A percentile compares a stretch with the other conserved stretches of the same genome.
These are phyloP conservation scores for Colletotrichum sp. DNA, from an alignment of 2,329 filamentous ascomycete species.

Conservation along the genomic window DNA sequence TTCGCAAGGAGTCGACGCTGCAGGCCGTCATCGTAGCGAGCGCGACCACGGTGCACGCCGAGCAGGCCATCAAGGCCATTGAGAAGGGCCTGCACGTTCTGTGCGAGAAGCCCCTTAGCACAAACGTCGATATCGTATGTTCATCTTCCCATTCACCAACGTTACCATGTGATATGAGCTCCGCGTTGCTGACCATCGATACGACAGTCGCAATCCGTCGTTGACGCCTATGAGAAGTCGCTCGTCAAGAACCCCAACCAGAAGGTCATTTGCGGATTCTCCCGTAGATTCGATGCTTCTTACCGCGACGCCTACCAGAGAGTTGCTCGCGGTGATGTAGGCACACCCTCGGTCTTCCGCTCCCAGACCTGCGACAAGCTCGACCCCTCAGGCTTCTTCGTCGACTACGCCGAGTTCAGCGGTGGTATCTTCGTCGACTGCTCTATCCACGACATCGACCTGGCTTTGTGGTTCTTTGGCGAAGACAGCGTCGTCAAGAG, in stretches of 20 bases:
- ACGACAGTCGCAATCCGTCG: slow-evolving; percentile 60
- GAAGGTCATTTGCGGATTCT: slow-evolving; percentile 61
- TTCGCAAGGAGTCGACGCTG: slow-evolving; percentile 1
- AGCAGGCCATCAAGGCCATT: slow-evolving; percentile 62
- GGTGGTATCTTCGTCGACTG: slow-evolving; percentile 76
- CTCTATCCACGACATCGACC: slow-evolving; percentile 69
- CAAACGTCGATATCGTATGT: slow-evolving; percentile 62
- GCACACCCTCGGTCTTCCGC: slow-evolving; percentile 63
- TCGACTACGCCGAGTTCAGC: slow-evolving; percentile 67
- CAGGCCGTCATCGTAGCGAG: slow-evolving; percentile 46
- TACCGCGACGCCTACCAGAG: slow-evolving; percentile 65
- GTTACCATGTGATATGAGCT: neutral
- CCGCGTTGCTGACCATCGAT: neutral
- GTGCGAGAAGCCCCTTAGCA: slow-evolving; percentile 65
- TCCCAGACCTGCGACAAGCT: slow-evolving; percentile 72
- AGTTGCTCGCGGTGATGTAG: slow-evolving; percentile 59
- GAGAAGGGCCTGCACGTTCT: slow-evolving; percentile 58
- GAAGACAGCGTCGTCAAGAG: slow-evolving; percentile 35
- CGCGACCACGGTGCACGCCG: slow-evolving; percentile 59
- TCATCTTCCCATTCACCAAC: neutral
- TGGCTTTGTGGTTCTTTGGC: slow-evolving; percentile 37
- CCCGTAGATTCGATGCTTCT: slow-evolving; percentile 62
- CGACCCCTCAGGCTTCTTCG: slow-evolving; percentile 70
- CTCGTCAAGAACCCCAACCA: slow-evolving; percentile 51
- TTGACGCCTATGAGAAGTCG: slow-evolving; percentile 55